phyloP scores from a whole-genome alignment of 176 grass and related monocot species.

The Thalia dealbata region DNA sequence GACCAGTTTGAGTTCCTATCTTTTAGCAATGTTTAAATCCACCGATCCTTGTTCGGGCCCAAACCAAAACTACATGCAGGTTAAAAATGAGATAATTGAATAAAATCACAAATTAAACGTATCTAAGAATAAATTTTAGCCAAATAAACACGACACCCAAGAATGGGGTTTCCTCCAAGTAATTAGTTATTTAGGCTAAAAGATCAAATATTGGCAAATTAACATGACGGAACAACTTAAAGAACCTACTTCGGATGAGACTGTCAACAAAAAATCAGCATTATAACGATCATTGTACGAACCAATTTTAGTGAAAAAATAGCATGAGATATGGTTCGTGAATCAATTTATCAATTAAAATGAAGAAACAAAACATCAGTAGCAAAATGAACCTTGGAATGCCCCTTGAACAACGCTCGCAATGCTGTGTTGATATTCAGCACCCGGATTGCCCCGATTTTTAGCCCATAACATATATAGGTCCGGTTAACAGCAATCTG shows the following conservation, averaged over 20 bases:
- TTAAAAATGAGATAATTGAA: background rate
- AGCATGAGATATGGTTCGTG: background rate
- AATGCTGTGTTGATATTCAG: conserved; percentile 92
- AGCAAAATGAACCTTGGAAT: conserved; percentile 44
- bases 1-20: background rate
- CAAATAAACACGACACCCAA: background rate
- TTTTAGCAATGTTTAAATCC: background rate
- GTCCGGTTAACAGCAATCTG: conserved; percentile 80
- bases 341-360: background rate
- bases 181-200: background rate
- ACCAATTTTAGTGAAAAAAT: background rate
- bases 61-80: background rate
- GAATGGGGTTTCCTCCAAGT: background rate
- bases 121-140: background rate
- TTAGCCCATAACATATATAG: conserved; percentile 91
- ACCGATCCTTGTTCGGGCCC: background rate
- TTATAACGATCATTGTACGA: background rate
- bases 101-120: background rate
- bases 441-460: conserved; percentile 67
- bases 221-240: background rate
- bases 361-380: background rate
- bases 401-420: conserved; percentile 68
- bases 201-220: background rate
- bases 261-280: background rate
- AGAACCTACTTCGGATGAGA: background rate